Conservation (phyloP, 306 rosid genomes). For the Vigna unguiculata region DNA sequence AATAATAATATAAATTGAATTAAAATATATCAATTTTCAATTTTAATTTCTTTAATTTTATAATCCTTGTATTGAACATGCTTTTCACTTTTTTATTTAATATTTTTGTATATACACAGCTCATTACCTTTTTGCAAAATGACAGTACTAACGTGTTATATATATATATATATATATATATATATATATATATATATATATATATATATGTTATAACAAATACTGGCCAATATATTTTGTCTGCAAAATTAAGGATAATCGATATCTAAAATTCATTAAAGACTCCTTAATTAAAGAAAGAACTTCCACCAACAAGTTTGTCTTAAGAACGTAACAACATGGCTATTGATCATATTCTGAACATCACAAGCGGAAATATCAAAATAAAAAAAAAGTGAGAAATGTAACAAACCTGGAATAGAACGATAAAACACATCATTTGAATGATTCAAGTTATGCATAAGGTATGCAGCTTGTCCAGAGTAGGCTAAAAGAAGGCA, state of each 20-base stretch:
- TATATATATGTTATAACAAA: too few relatives aligned
- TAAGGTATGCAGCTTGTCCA: slow-evolving; percentile 94
- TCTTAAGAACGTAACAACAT: slow-evolving; percentile 7
- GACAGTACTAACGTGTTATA: too few relatives aligned
- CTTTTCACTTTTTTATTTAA: too few relatives aligned
- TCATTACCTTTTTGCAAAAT: too few relatives aligned
- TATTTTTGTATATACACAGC: too few relatives aligned
- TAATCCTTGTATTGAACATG: too few relatives aligned
- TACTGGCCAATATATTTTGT: slow-evolving; percentile 83
- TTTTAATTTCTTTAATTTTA: too few relatives aligned
- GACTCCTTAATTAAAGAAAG: background rate
- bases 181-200: too few relatives aligned
- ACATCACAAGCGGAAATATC: slow-evolving; percentile 9
- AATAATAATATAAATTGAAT: too few relatives aligned
- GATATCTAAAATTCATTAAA: slow-evolving; percentile 3
- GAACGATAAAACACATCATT: slow-evolving; percentile 71
- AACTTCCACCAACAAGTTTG: background rate
- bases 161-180: too few relatives aligned
- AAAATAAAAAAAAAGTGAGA: background rate
- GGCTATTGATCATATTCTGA: slow-evolving; percentile 21
- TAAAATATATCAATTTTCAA: too few relatives aligned
- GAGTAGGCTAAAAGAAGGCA: slow-evolving; percentile 95
- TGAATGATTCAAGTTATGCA: slow-evolving; percentile 58
- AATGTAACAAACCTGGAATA: slow-evolving; percentile 84
- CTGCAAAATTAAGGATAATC: slow-evolving; percentile 56